Base-by-base conservation (phyloP, 495 filamentous ascomycete genomes). In the Xylaria cubensis region DNA sequence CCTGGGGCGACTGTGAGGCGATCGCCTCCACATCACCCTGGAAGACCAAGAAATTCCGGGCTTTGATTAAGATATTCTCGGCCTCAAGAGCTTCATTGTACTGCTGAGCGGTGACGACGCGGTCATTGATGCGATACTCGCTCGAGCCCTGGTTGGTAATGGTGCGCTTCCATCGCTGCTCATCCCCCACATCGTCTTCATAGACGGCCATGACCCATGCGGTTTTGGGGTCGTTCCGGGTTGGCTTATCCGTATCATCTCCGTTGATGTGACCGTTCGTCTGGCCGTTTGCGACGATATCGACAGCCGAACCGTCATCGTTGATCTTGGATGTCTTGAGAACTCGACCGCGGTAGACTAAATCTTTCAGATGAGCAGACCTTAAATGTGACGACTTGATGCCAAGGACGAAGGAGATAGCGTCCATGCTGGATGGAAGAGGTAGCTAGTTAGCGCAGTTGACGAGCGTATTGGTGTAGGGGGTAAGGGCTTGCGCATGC, bases 171-270 rank as follows among this genome's bases (percentile, higher is more conserved):
- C 96, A 99, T 76, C 91, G 88, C 74, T 97, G 94, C 81, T 97
- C 93, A 72, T 98, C 95, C 44, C 95, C 95, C 2, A 94, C 94
- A 80, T 98, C 96, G 74, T 99, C 96, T 79, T 98, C 95, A 82
- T 98, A 99, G 44, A 98, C 94, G 9, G 96, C 96, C 94, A 97
- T 98, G 4, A 99, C 96, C 95, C 95, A 99, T 4, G 96, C 96
- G 8, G 91, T 94, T 75, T 92, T 93, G 0, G 96, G 97, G 73
- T 98, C 95, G 29, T 83, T 80, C 46, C 85, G 84, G 42, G 86
- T 84, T 59, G 90, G 87, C 32, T 85, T 84, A 34, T 88, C 87
- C 46, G 91, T 85, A 24, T 85, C 86, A 41, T 90, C 87, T 61
- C 82, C 86, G 41, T 85, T 82, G 34, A 85, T 84, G 66, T 86